Conservation (phyloP, 768 basidiomycete genomes). For the Kwoniella pini region DNA sequence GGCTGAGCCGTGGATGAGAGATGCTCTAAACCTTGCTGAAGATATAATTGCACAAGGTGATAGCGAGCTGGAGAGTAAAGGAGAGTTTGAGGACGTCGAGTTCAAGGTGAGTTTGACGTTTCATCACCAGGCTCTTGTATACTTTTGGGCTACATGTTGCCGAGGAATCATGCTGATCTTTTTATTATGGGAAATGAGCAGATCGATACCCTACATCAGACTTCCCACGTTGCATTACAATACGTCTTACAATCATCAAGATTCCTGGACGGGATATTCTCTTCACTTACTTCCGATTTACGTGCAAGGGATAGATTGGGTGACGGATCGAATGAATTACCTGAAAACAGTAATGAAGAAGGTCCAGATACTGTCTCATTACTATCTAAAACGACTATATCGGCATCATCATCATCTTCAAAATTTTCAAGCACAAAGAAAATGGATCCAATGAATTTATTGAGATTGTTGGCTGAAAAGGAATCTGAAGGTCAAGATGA, state of each 20-base stretch:
- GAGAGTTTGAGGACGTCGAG: slow-evolving; percentile 51
- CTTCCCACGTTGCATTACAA: slow-evolving; percentile 47
- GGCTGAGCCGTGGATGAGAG: slow-evolving; percentile 45
- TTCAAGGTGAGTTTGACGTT: slow-evolving; percentile 52
- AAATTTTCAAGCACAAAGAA: not conserved
- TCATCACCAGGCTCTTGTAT: no score
- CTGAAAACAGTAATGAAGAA: slow-evolving; percentile 16
- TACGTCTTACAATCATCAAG: slow-evolving; percentile 46
- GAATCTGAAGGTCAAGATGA: slow-evolving; percentile 36
- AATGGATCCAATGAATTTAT: slow-evolving; percentile 43
- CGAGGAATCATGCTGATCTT: no score
- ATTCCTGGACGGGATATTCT: slow-evolving; percentile 54
- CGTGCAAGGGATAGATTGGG: slow-evolving; percentile 34
- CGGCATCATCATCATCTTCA: slow-evolving; percentile 8
- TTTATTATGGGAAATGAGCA: no score
- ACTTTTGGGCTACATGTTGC: no score
- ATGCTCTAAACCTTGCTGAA: slow-evolving; percentile 54
- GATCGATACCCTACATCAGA: slow-evolving; percentile 49
- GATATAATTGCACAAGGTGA: slow-evolving; percentile 35
- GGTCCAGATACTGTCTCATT: slow-evolving; percentile 35
- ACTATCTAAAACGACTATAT: slow-evolving; percentile 21
- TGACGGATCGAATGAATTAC: not conserved
- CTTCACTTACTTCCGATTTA: slow-evolving; percentile 45
- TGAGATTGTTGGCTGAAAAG: slow-evolving; percentile 43
- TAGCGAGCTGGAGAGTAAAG: slow-evolving; percentile 30